phyloP scores from a whole-genome alignment of 257 asterid species.

The Thymus mandschuricus region DNA sequence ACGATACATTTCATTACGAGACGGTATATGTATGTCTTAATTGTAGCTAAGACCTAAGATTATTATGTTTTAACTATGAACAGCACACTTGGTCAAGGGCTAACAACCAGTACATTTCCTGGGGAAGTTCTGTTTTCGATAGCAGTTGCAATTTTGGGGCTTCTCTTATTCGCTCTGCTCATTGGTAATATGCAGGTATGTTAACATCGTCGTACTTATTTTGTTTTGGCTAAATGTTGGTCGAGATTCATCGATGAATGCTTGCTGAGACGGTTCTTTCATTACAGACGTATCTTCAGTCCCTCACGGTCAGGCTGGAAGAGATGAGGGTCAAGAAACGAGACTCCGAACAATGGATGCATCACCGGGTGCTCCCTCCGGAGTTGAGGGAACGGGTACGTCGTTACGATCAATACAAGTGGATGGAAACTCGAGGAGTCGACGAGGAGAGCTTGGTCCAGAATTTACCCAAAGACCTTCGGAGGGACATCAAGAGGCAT shows the following conservation, averaged over 20 bases:
- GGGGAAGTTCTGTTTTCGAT: conserved; percentile 86
- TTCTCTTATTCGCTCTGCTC: conserved; percentile 91
- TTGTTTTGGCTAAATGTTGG: not conserved
- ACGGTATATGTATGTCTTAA: too few species aligned
- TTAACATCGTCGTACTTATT: not conserved
- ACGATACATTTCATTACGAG: too few species aligned
- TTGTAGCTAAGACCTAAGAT: conserved; percentile 11
- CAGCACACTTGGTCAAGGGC: conserved; percentile 99
- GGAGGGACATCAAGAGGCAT: conserved; percentile 92
- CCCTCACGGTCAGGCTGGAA: conserved; percentile 83
- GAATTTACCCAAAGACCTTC: conserved; percentile 84
- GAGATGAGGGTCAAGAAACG: conserved; percentile 94
- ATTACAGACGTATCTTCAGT: conserved; percentile 92
- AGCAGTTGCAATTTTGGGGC: conserved; percentile 76
- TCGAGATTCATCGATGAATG: not conserved
- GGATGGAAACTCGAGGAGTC: conserved; percentile 94
- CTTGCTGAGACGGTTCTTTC: conserved; percentile 24
- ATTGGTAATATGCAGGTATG: conserved; percentile 97
- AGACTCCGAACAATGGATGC: conserved; percentile 99
- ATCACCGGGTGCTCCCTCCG: conserved; percentile 86
- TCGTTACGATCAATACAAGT: conserved; percentile 89
- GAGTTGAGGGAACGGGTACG: conserved; percentile 87
- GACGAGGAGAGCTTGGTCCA: conserved; percentile 91
- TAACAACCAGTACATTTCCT: conserved; percentile 83
- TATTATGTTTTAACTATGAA: conserved; percentile 8